Percentiles rank a stretch among this genome's conserved stretches.
Evolutionary conservation across 192 early-diverging fungal genomes (phyloP).

Genomic region (Kickxella alabastrina): DNA sequence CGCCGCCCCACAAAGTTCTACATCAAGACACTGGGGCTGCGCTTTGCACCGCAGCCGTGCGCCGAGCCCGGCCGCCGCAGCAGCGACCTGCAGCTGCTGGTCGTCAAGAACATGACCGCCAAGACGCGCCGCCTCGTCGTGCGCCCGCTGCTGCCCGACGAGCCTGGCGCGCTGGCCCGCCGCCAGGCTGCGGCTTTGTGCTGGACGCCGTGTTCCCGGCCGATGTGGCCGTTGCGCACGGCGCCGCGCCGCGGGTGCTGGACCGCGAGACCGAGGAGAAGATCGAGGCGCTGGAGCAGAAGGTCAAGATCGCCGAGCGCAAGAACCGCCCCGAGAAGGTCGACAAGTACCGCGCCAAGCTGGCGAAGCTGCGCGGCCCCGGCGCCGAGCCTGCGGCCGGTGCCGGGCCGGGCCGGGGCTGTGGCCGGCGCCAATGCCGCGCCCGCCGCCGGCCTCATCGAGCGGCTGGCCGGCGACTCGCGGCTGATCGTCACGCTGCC

Average conservation of each 20-base stretch:
- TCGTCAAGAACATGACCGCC: slow-evolving; percentile 79
- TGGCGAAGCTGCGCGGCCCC: slow-evolving; percentile 61
- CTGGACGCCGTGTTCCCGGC: slow-evolving; percentile 33
- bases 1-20: slow-evolving; percentile 83
- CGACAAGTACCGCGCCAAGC: slow-evolving; percentile 71
- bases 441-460: slow-evolving; percentile 7
- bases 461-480: slow-evolving; percentile 25
- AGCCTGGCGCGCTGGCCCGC: too few species aligned
- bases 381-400: background rate
- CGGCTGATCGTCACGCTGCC: slow-evolving; percentile 32
- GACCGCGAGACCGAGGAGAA: slow-evolving; percentile 77
- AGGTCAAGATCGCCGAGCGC: slow-evolving; percentile 90
- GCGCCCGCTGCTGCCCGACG: background rate
- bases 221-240: slow-evolving; percentile 10
- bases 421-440: background rate
- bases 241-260: slow-evolving; percentile 7
- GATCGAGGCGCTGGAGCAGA: slow-evolving; percentile 95
- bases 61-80: slow-evolving; percentile 57
- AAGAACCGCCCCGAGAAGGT: slow-evolving; percentile 88
- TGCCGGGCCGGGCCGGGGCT: background rate
- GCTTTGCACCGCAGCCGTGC: slow-evolving; percentile 70
- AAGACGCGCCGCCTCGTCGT: slow-evolving; percentile 69
- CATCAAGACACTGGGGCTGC: slow-evolving; percentile 65
- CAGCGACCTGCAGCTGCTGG: slow-evolving; percentile 56
- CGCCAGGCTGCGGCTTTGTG: too few species aligned